Percentiles rank a stretch among this genome's conserved stretches.
phyloP scores from a whole-genome alignment of 495 filamentous ascomycete species.

The Trichocladium uniseriatum region DNA sequence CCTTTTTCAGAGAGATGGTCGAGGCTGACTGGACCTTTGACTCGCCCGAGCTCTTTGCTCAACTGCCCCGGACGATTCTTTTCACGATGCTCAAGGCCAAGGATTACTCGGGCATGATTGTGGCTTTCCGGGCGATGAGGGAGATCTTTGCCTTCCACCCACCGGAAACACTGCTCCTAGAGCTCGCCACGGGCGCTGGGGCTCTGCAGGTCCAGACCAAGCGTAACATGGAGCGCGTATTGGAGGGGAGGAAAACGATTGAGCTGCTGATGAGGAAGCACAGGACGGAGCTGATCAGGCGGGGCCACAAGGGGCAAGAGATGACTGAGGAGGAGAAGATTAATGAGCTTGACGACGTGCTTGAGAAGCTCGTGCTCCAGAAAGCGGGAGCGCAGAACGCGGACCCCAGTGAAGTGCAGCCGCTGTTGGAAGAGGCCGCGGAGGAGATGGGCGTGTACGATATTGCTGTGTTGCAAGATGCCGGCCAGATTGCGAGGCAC shows the following conservation, averaged over 20 bases:
- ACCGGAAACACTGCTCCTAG: slow-evolving; percentile 32
- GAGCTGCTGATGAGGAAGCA: slow-evolving; percentile 21
- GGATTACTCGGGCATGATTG: slow-evolving; percentile 47
- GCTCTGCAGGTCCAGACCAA: slow-evolving; percentile 29
- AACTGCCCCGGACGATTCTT: slow-evolving; percentile 35
- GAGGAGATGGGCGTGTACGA: slow-evolving; percentile 47
- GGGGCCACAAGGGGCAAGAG: slow-evolving; percentile 15
- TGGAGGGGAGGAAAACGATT: slow-evolving; percentile 25
- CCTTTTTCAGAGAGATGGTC: slow-evolving; percentile 58
- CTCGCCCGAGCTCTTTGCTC: slow-evolving; percentile 21
- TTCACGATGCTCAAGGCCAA: slow-evolving; percentile 37
- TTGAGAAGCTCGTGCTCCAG: slow-evolving; percentile 32
- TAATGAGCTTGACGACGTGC: slow-evolving; percentile 18
- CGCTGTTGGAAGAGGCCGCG: slow-evolving; percentile 36
- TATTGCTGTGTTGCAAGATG: slow-evolving; percentile 19
- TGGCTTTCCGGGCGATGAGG: slow-evolving; percentile 49
- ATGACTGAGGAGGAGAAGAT: slow-evolving; percentile 19
- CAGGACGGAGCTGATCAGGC: slow-evolving; percentile 9
- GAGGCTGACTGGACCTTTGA: slow-evolving; percentile 27
- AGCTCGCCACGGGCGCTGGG: slow-evolving; percentile 30
- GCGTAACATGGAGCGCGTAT: slow-evolving; percentile 24
- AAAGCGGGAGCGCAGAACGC: slow-evolving; percentile 31
- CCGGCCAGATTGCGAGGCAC: slow-evolving; percentile 13
- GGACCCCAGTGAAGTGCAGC: slow-evolving; percentile 29
- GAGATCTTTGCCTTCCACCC: slow-evolving; percentile 44